Evolutionary conservation across 2,329 filamentous ascomycete species (phyloP), one percentile per base, ranked within the genome.

Genomic region (Thelonectria discophora): DNA sequence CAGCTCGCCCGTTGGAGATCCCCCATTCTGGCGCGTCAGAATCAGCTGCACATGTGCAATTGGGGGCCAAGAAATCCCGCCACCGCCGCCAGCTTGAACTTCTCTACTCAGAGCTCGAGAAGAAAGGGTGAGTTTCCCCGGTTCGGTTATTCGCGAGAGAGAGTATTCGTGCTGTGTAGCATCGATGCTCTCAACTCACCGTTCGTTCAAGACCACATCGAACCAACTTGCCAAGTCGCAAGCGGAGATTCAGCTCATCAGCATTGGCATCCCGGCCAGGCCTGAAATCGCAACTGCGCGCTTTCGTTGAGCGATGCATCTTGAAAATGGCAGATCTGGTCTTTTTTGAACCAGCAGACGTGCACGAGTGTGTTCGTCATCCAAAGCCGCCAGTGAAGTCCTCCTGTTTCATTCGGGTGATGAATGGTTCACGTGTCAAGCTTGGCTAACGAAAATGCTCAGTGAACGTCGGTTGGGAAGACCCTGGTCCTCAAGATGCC

Each of bases 41-140:
- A 49, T 58, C 51, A 48, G 47, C 61, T 51, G 49, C 65, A 60
- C 50, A 50, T 56, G 51, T 50, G 59, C 18, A 58, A 40, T 68
- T 65, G 64, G 68, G 62, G 64, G 58, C 68, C 69, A 63, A 64
- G 40, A 30, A 51, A 47, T 17, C 48, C 52, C 50, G 56, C 32
- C 21, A 53, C 50, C 40, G 27, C 27, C 27, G 27, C 27, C 27
- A 49, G 62, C 57, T 68, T 69, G 52, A 68, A 55, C 32, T 76
- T 76, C 65, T 74, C 74, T 37, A 73, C 73, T n/a, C 69, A 73
- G 52, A 54, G 65, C 49, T 34, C 60, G 18, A 70, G 56, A 42
- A 67, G 65, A 57, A 66, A 60, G 56, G 74, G 74, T 76, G 70
- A 55, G 74, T 65, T 18, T 32, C 13, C 21, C 49, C 30, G 10